Evolutionary conservation across 106 monocot genomes (phyloP).

Genomic region (Alisma plantagoaquatica): DNA sequence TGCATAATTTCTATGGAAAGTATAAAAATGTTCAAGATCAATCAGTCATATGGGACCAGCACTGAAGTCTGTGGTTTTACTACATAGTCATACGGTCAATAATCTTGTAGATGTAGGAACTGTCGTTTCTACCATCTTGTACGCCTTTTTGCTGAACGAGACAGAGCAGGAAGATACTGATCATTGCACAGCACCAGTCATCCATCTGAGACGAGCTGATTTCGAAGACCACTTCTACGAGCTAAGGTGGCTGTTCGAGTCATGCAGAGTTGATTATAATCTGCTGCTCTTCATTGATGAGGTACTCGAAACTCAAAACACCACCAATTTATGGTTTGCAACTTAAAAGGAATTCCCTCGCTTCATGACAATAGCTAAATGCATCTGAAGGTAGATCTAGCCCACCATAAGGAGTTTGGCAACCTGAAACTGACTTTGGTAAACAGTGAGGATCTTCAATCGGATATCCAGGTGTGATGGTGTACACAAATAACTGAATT

Average conservation of each 20-base stretch:
- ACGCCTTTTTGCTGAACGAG: conserved; percentile 12
- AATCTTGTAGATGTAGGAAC: conserved; percentile 14
- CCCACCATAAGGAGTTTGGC: neutral
- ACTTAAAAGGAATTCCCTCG: neutral
- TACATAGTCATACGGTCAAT: too few species aligned
- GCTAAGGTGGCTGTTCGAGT: conserved; percentile 15
- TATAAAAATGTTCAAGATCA: neutral
- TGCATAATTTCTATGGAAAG: neutral
- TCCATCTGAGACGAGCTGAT: conserved; percentile 6
- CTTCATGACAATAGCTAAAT: neutral
- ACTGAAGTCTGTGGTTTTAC: neutral
- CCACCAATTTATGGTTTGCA: neutral
- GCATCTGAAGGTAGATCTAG: neutral
- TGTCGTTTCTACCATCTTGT: conserved; percentile 11
- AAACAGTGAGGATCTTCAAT: too few species aligned
- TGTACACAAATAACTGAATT: too few species aligned
- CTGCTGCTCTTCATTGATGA: conserved; percentile 15
- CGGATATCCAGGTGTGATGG: too few species aligned
- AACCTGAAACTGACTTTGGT: too few species aligned
- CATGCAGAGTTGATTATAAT: conserved; percentile 8
- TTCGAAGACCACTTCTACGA: conserved; percentile 7
- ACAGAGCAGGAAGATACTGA: neutral
- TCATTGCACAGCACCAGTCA: conserved; percentile 7
- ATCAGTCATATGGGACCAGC: neutral
- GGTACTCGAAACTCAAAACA: neutral